These are phyloP conservation scores for Physocladia obscura DNA, from an alignment of 192 early-diverging fungal species.

Conservation along the genomic window DNA sequence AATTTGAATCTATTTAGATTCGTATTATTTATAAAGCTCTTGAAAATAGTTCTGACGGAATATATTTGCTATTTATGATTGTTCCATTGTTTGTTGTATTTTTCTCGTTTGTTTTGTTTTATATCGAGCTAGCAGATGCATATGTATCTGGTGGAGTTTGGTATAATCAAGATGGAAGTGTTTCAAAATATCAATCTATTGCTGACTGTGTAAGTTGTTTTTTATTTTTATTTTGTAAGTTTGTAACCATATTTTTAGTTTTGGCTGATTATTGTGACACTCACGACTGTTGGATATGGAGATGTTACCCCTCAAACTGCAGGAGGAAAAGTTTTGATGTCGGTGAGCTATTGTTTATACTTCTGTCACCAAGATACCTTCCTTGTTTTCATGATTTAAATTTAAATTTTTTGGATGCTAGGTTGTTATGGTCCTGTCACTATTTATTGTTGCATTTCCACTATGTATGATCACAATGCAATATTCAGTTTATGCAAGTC, in stretches of 20 bases:
- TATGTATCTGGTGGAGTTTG: neutral
- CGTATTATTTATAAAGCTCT: slow-evolving; percentile 9
- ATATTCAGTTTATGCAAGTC: neutral
- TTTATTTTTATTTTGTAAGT: too few species aligned
- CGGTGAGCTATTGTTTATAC: too few species aligned
- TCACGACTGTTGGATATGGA: slow-evolving; percentile 11
- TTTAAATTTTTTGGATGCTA: neutral
- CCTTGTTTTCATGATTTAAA: neutral
- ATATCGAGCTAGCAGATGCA: neutral
- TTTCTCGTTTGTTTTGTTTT: slow-evolving; percentile 1
- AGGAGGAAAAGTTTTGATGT: neutral
- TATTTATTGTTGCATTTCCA: slow-evolving; percentile 12
- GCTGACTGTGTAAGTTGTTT: neutral
- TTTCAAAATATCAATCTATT: slow-evolving; percentile 3
- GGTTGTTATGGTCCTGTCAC: slow-evolving; percentile 11
- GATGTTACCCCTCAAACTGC: neutral
- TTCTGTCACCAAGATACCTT: too few species aligned
- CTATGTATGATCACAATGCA: slow-evolving; percentile 17
- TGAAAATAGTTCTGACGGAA: neutral
- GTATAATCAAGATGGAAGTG: neutral
- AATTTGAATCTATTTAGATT: neutral
- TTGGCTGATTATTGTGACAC: neutral
- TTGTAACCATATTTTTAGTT: neutral
- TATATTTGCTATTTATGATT: neutral
- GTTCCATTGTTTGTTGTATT: slow-evolving; percentile 13